A percentile compares a stretch with the other conserved stretches of the same genome.
Evolutionary conservation across 805 yeast species (phyloP).

Genomic region (Candida corydali): DNA sequence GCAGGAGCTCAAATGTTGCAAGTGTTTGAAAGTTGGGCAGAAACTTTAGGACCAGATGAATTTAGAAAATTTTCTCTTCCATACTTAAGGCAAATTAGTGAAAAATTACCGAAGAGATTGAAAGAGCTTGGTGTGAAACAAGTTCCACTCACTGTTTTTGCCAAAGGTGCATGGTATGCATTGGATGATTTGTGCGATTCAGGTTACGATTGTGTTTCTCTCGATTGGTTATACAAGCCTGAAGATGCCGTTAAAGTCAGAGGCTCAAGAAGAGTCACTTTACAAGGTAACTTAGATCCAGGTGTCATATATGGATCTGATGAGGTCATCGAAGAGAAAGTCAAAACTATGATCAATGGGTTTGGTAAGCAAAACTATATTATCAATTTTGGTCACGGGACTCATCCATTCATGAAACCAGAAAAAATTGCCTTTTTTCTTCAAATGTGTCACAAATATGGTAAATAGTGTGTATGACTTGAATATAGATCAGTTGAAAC

Average conservation of each 20-base stretch:
- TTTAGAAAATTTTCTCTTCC: slow-evolving; percentile 88
- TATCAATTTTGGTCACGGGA: slow-evolving; percentile 96
- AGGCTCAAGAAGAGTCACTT: slow-evolving; percentile 66
- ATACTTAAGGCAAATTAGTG: slow-evolving; percentile 72
- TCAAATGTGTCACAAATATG: slow-evolving; percentile 81
- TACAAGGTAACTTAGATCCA: slow-evolving; percentile 96
- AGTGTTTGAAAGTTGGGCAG: slow-evolving; percentile 97
- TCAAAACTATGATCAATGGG: slow-evolving; percentile 80
- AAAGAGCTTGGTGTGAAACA: slow-evolving; percentile 67
- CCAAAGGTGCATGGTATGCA: slow-evolving; percentile 98
- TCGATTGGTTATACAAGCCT: slow-evolving; percentile 90
- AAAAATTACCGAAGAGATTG: slow-evolving; percentile 64
- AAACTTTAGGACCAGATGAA: slow-evolving; percentile 88
- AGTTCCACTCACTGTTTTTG: slow-evolving; percentile 86
- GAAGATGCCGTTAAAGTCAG: slow-evolving; percentile 74
- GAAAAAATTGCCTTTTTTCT: slow-evolving; percentile 81
- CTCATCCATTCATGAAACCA: slow-evolving; percentile 97
- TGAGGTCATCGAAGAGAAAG: slow-evolving; percentile 75
- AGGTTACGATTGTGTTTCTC: slow-evolving; percentile 83
- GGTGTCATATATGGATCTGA: slow-evolving; percentile 89
- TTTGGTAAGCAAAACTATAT: slow-evolving; percentile 90
- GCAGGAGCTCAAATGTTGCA: slow-evolving; percentile 99
- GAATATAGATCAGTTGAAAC: slow-evolving; percentile 43
- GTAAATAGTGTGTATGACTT: slow-evolving; percentile 48
- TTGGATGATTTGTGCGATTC: slow-evolving; percentile 75